A percentile compares a stretch with the other conserved stretches of the same genome.
Evolutionary conservation across 179 eudicot genomes (phyloP).

Genomic region (Carnegiea gigantea): DNA sequence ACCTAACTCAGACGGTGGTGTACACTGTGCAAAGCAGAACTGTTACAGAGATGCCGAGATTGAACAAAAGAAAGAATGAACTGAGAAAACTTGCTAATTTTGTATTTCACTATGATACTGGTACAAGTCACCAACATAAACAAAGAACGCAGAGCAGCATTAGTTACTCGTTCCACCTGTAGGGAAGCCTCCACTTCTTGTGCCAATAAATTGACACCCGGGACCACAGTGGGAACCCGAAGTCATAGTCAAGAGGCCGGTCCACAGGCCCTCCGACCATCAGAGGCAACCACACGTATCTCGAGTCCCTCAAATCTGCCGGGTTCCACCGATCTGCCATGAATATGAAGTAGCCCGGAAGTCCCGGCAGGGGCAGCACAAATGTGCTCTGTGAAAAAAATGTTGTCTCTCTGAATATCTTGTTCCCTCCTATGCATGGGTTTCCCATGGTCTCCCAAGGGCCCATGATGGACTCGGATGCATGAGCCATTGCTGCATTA

Average conservation of each 20-base stretch:
- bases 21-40: conserved; percentile 15
- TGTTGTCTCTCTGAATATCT: conserved; percentile 62
- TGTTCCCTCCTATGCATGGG: conserved; percentile 87
- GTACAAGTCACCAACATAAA: neutral
- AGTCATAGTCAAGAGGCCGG: conserved; percentile 71
- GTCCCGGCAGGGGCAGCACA: conserved; percentile 74
- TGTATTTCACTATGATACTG: neutral
- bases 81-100: neutral
- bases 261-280: conserved; percentile 75
- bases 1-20: neutral
- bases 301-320: conserved; percentile 85
- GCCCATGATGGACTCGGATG: conserved; percentile 75
- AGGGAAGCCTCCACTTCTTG: conserved; percentile 86
- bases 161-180: conserved; percentile 33
- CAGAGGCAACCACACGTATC: conserved; percentile 92
- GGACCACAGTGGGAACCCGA: conserved; percentile 93
- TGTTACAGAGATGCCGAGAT: conserved; percentile 21
- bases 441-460: conserved; percentile 94
- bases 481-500: conserved; percentile 86
- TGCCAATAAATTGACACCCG: conserved; percentile 96
- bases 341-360: conserved; percentile 65
- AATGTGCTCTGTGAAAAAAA: conserved; percentile 89
- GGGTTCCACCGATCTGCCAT: conserved; percentile 99
- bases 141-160: neutral
- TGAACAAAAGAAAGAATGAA: conserved; percentile 13